Conservation (phyloP, 2,329 filamentous ascomycete species). For the Claviceps purpurea region DNA sequence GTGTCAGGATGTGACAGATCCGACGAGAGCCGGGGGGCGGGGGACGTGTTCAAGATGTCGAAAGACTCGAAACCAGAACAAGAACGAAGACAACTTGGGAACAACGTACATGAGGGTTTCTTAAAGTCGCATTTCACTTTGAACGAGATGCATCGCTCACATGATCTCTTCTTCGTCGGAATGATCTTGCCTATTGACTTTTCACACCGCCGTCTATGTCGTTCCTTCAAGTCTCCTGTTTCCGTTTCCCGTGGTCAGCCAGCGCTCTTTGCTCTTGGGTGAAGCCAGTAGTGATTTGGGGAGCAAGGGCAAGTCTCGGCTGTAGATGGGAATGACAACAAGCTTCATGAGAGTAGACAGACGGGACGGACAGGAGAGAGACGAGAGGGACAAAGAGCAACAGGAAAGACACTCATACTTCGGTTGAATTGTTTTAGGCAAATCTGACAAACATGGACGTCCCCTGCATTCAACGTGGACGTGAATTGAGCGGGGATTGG, state of each 20-base stretch:
- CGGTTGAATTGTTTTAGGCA: conserved; percentile 7
- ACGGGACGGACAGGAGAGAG: neutral
- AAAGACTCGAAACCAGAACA: too few relatives aligned
- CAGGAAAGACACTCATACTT: conserved; percentile 1
- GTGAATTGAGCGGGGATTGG: neutral
- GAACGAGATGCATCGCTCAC: conserved; percentile 8
- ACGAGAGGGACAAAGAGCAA: neutral
- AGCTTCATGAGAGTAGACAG: too few relatives aligned
- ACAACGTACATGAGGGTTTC: conserved; percentile 5
- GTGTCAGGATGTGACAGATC: too few relatives aligned
- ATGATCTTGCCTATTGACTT: conserved; percentile 7
- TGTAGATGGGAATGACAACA: neutral
- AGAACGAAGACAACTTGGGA: neutral
- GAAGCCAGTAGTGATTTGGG: neutral
- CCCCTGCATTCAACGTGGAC: conserved; percentile 3
- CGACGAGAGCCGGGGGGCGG: neutral
- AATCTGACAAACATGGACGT: conserved; percentile 7
- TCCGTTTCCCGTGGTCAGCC: neutral
- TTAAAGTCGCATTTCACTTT: conserved; percentile 7
- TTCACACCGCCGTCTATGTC: conserved; percentile 6
- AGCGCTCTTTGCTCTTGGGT: neutral
- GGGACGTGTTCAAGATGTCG: too few relatives aligned
- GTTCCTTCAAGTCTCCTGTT: conserved; percentile 6
- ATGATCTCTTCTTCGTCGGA: conserved; percentile 7
- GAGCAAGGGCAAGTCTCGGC: neutral